Evolutionary conservation across 2,329 filamentous ascomycete species (phyloP).

Genomic region (Arthroderma uncinatum): DNA sequence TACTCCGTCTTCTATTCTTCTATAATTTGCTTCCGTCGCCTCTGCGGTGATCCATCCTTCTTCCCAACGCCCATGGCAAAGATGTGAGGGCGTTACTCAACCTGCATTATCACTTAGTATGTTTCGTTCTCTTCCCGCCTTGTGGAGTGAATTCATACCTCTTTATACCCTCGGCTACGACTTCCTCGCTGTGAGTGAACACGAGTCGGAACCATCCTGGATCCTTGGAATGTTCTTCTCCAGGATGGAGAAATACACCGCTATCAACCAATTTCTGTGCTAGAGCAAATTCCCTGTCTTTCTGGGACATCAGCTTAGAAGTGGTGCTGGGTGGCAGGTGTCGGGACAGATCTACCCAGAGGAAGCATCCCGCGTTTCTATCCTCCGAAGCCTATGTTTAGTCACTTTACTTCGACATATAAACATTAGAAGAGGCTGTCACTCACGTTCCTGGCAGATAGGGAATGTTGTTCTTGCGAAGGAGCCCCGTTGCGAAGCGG

Average conservation of each 20-base stretch:
- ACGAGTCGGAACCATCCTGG: constrained; percentile 47
- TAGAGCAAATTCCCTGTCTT: constrained; percentile 35
- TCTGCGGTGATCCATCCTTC: not conserved
- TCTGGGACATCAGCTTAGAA: constrained; percentile 19
- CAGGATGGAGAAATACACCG: constrained; percentile 43
- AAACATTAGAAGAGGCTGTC: not conserved
- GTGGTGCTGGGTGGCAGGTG: constrained; percentile 26
- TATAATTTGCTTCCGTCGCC: not conserved
- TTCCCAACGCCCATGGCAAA: not conserved
- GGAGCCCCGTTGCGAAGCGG: constrained; percentile 23
- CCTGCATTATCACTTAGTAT: not conserved
- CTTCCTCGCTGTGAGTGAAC: constrained; percentile 32
- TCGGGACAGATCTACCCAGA: constrained; percentile 43
- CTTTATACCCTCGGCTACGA: constrained; percentile 27
- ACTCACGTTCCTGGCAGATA: constrained; percentile 27
- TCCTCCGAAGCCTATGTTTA: not conserved
- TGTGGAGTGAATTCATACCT: constrained; percentile 16
- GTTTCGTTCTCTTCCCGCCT: not conserved
- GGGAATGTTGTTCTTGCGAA: constrained; percentile 29
- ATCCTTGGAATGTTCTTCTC: constrained; percentile 35
- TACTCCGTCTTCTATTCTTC: not conserved
- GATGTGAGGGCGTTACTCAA: not conserved
- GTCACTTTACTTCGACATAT: not conserved
- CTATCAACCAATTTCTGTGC: constrained; percentile 35
- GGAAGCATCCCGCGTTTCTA: constrained; percentile 47